phyloP scores from a whole-genome alignment of 1,284 basidiomycete species.

The Marasmius sp. region DNA sequence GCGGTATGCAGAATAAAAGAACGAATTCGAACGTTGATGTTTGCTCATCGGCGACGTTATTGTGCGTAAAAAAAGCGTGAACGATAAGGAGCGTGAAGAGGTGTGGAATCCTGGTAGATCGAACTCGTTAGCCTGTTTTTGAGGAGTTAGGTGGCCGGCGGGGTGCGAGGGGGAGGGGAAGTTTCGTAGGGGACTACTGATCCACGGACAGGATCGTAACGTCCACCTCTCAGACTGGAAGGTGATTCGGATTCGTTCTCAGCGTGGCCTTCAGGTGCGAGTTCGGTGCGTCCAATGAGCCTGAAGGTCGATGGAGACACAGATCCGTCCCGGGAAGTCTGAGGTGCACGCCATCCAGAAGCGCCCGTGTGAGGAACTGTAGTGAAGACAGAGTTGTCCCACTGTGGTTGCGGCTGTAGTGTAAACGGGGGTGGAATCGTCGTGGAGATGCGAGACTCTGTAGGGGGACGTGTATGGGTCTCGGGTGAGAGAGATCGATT shows the following conservation, averaged over 20 bases:
- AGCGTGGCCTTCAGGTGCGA: conserved; percentile 10
- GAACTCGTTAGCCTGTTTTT: neutral
- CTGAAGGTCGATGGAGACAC: no score
- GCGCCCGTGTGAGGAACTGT: conserved; percentile 35
- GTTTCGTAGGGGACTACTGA: conserved; percentile 24
- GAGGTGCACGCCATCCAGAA: conserved; percentile 39
- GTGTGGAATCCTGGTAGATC: neutral
- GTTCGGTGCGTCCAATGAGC: conserved; percentile 1
- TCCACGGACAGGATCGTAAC: conserved; percentile 50
- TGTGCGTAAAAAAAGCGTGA: neutral
- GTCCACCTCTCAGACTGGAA: conserved; percentile 30
- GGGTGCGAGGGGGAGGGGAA: neutral
- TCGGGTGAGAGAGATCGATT: conserved; percentile 8
- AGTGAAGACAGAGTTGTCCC: conserved; percentile 45
- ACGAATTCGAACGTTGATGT: neutral
- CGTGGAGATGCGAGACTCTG: conserved; percentile 34
- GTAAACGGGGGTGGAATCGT: conserved; percentile 60
- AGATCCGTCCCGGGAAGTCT: no score
- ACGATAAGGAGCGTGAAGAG: conserved; percentile 9
- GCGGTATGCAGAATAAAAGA: conserved; percentile 1
- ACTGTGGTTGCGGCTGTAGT: conserved; percentile 64
- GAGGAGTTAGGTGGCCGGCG: neutral
- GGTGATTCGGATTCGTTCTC: neutral
- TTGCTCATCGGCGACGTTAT: conserved; percentile 12
- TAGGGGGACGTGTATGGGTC: conserved; percentile 18